These are phyloP conservation scores for Ogataea nonfermentans DNA, from an alignment of 805 yeast species.

Conservation along the genomic window DNA sequence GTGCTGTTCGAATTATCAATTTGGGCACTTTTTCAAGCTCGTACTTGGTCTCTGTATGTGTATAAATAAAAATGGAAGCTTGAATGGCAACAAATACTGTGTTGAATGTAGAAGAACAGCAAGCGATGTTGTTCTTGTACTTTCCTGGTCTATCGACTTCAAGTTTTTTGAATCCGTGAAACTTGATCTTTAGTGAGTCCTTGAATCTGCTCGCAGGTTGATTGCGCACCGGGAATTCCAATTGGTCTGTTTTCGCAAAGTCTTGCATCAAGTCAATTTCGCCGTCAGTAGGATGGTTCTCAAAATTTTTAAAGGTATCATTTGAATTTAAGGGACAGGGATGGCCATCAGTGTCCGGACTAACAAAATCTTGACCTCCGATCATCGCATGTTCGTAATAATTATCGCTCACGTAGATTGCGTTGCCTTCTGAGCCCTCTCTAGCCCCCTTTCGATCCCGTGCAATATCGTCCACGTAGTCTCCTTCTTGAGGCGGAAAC, in stretches of 20 bases:
- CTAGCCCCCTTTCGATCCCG: not conserved
- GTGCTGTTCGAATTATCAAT: conserved; percentile 42
- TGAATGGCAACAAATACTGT: conserved; percentile 32
- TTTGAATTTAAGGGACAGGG: conserved; percentile 32
- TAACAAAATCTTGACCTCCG: conserved; percentile 13
- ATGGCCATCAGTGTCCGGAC: conserved; percentile 3
- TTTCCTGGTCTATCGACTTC: conserved; percentile 29
- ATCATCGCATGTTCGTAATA: conserved; percentile 16
- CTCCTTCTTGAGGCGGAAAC: conserved; percentile 18
- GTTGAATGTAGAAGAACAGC: conserved; percentile 21
- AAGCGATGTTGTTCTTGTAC: conserved; percentile 42
- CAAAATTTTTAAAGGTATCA: conserved; percentile 35
- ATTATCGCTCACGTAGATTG: conserved; percentile 19
- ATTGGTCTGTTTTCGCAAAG: conserved; percentile 17
- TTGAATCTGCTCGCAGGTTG: conserved; percentile 39
- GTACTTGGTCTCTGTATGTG: conserved; percentile 31
- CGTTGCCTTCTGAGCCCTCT: conserved; percentile 9
- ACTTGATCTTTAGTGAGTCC: conserved; percentile 30
- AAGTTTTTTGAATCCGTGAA: conserved; percentile 23
- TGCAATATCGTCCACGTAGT: conserved; percentile 5
- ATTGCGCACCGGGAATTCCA: conserved; percentile 25
- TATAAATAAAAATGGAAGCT: conserved; percentile 37
- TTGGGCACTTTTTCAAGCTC: conserved; percentile 28
- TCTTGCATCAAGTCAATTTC: conserved; percentile 17
- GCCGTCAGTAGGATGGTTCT: conserved; percentile 24